Evolutionary conservation across 805 yeast species (phyloP), one percentile per base, ranked within the genome.

Genomic region (Candida krabiensis): DNA sequence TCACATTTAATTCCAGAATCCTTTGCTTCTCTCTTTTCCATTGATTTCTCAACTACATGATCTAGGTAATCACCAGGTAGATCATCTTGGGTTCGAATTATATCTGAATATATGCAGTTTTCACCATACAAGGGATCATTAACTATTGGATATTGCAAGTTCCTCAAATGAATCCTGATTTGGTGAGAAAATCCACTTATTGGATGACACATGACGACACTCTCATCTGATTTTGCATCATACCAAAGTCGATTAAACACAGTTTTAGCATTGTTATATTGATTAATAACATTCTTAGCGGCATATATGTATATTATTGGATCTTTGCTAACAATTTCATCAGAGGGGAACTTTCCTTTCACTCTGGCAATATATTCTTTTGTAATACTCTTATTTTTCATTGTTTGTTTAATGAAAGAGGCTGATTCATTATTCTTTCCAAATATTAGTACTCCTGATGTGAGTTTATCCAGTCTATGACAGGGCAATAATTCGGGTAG

Each of bases 131-230:
- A 34, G 4, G 63, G 55, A 33, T 63, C 67, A 26, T 58, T 53
- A 2, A 47, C 43, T 8, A 63, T 61, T 2, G 67, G 66, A 30
- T 38, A 44, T 1, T 69, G 69, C 36, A 73, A 37, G 42, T 73
- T 70, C 13, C 78, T 53, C 6, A 76, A 52, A 53, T 76, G 81
- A 4, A 75, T 72, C n/a, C 81, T 55, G 19, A 76, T 74, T 50
- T 76, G 81, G 54, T 76, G 81, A 58, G 70, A 71, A 37, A 67
- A 65, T 0, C 81, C 81, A 1, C 75, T 66, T 2, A 67, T 37
- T 1, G 80, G 79, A 23, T 50, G 51, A 44, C 79, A 75, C 33
- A 47, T 27, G 1, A 75, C 71, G 0, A 74, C 47, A 40, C 74
- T 69, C 36, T 71, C 33, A 25, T 58, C 40, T 3, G 39, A 21